A percentile compares a stretch with the other conserved stretches of the same genome.
Conservation (phyloP, 1,139 yeast genomes). For the Nadsonia starkeyi-henricii region DNA sequence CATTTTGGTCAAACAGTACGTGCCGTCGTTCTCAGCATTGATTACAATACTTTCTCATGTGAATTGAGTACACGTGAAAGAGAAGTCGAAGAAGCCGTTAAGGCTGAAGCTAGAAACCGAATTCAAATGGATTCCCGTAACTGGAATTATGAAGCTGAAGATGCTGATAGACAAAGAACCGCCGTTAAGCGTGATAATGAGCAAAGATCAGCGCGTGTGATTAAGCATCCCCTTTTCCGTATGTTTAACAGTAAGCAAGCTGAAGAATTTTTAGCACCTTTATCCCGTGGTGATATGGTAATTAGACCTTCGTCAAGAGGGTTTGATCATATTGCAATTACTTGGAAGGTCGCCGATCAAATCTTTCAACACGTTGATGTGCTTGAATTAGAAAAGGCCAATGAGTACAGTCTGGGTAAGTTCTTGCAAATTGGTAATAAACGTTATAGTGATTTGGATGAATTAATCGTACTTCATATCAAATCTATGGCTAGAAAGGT, state of each 20-base stretch:
- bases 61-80: constrained; percentile 55
- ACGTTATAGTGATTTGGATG: constrained; percentile 75
- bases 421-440: constrained; percentile 55
- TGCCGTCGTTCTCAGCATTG: constrained; percentile 59
- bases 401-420: constrained; percentile 49
- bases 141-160: constrained; percentile 80
- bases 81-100: constrained; percentile 49
- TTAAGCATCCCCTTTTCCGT: constrained; percentile 85
- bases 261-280: constrained; percentile 80
- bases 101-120: constrained; percentile 19
- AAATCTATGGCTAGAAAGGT: constrained; percentile 76
- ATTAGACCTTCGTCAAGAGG: constrained; percentile 93
- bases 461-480: constrained; percentile 76
- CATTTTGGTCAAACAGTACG: constrained; percentile 71
- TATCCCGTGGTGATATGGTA: constrained; percentile 82
- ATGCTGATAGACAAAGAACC: constrained; percentile 39
- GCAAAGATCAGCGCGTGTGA: constrained; percentile 52
- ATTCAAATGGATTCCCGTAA: constrained; percentile 42
- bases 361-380: constrained; percentile 86
- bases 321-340: constrained; percentile 71
- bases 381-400: constrained; percentile 53
- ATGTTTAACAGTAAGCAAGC: constrained; percentile 80
- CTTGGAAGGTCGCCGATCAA: constrained; percentile 92
- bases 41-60: constrained; percentile 60
- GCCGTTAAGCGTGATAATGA: constrained; percentile 36